Percentiles rank a stretch among this genome's conserved stretches.
phyloP scores from a whole-genome alignment of 2,329 filamentous ascomycete species.

The Aspergillus quadricinctus region DNA sequence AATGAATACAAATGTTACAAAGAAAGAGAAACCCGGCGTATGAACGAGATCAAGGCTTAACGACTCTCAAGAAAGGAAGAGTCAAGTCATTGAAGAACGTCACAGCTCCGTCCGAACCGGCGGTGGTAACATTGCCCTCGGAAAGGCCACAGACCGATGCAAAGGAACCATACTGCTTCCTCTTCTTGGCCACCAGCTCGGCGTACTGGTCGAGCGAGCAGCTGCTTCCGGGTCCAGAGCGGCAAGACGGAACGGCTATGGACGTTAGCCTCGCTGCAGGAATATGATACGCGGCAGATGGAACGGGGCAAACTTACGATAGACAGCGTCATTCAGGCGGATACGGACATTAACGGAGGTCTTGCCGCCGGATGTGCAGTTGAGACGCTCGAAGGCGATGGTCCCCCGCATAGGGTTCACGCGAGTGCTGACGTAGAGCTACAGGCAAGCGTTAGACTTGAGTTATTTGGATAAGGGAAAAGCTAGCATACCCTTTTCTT shows the following conservation, averaged over 20 bases:
- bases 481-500: conserved; percentile 32
- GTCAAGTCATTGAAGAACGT: conserved; percentile 29
- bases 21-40: too few relatives aligned
- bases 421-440: conserved; percentile 12
- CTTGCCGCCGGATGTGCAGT: conserved; percentile 37
- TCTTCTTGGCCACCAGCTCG: conserved; percentile 44
- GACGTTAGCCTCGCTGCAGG: not conserved
- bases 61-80: conserved; percentile 23
- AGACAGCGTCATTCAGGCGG: conserved; percentile 59
- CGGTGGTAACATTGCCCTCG: conserved; percentile 16
- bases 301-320: conserved; percentile 31
- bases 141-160: conserved; percentile 21
- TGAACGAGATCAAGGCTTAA: conserved; percentile 20
- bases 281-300: not conserved
- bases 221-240: conserved; percentile 52
- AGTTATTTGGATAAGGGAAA: conserved; percentile 41
- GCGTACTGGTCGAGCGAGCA: conserved; percentile 48
- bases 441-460: conserved; percentile 38
- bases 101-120: conserved; percentile 15
- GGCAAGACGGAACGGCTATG: conserved; percentile 48
- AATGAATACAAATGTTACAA: not conserved
- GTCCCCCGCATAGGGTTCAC: conserved; percentile 63
- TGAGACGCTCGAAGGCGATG: conserved; percentile 60
- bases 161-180: conserved; percentile 49
- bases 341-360: conserved; percentile 50